These are phyloP conservation scores for Cydonia oblonga DNA, from an alignment of 331 rosid genomes.

Conservation along the genomic window DNA sequence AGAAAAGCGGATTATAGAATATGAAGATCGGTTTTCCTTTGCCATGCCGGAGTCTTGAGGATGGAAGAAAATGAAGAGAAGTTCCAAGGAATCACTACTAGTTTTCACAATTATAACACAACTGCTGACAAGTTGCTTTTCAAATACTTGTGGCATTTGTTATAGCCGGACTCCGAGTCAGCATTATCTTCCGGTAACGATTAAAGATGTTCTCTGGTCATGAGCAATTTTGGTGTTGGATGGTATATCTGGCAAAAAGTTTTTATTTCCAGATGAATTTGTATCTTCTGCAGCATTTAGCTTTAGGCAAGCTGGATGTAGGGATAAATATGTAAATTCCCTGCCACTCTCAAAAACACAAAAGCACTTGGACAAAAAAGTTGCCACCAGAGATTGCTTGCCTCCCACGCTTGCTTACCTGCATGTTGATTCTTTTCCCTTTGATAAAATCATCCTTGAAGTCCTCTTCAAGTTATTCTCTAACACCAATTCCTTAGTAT, in stretches of 20 bases:
- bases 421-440: slow-evolving; percentile 58
- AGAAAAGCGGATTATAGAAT: background rate
- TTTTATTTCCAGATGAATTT: background rate
- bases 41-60: background rate
- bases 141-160: background rate
- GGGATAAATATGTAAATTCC: background rate
- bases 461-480: slow-evolving; percentile 61
- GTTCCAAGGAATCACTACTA: background rate
- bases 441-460: slow-evolving; percentile 54
- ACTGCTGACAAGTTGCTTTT: background rate
- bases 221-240: background rate
- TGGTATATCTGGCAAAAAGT: background rate
- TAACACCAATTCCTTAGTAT: slow-evolving; percentile 17
- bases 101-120: background rate
- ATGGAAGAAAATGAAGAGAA: background rate
- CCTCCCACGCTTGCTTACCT: slow-evolving; percentile 39
- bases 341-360: background rate
- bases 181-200: too few relatives aligned
- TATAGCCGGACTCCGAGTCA: too few relatives aligned
- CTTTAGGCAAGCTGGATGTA: background rate
- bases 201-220: background rate
- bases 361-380: background rate
- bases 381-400: slow-evolving; percentile 24
- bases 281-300: background rate
- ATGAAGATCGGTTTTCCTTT: background rate